Evolutionary conservation across 2,329 filamentous ascomycete genomes (phyloP), one percentile per base, ranked within the genome.

Genomic region (Cercospora berteroae): DNA sequence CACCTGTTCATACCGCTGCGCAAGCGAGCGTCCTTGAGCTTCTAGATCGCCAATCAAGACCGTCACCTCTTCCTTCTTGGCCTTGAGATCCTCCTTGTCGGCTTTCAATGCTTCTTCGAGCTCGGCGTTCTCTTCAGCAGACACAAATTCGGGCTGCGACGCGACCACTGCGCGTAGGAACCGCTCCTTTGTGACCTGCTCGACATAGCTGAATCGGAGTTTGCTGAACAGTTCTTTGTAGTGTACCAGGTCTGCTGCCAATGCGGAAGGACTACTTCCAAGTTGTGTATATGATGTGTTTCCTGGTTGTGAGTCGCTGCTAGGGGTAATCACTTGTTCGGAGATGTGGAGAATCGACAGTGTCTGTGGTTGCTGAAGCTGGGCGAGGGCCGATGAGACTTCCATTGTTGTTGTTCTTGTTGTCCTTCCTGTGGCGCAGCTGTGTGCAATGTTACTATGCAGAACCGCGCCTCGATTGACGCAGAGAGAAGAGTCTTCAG

Each of bases 101-200:
- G 87, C 86, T 3, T 84, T 84, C 16, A 92, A 82, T 68, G 92
- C 89, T 65, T 86, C 83, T 77, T 95, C 92, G 25, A 96, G 81
- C 66, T 89, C 88, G 58, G 90, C 82, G 77, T 97, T 98, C 76
- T 98, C 94, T 73, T 89, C 86, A 52, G 89, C 87, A 48, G 90
- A 90, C 66, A 96, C 91, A 56, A 98, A 90, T 16, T 94, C 85
- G 0, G 94, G 95, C 59, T 94, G 93, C 70, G 97, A 92, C 70
- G 92, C 93, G 16, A 96, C 93, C 73, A 98, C 96, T 70, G 92
- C 90, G 72, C 93, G 92, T 64, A 99, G 89, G 79, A 97, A 98
- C 76, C 97, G 96, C 79, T 99, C 95, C 81, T 98, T 99, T 55
- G 94, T 98, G 70, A 98, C 93, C 83, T 98, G 95, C 81, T 99